phyloP scores from a whole-genome alignment of 1,284 basidiomycete genomes.

The Ceratobasidium sp. region DNA sequence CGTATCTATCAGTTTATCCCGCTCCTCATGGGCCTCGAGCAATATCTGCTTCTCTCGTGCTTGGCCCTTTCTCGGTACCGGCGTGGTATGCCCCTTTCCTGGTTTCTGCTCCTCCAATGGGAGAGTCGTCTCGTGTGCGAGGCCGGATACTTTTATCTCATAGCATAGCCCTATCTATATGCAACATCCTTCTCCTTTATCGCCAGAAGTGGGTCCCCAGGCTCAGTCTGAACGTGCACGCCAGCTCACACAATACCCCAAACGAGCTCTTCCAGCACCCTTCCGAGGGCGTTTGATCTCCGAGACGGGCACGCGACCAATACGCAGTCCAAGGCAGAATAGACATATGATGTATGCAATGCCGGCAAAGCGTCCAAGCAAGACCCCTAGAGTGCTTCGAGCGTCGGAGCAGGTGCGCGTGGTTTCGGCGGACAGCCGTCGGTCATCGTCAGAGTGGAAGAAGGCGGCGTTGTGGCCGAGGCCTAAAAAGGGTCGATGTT shows the following conservation, averaged over 20 bases:
- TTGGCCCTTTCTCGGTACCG: neutral
- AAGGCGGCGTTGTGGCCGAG: constrained; percentile 11
- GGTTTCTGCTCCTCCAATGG: neutral
- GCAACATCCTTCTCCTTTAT: constrained; percentile 1
- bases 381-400: constrained; percentile 53
- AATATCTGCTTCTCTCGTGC: constrained; percentile 14
- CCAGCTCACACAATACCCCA: constrained; percentile 59
- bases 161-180: constrained; percentile 32
- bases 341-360: constrained; percentile 62
- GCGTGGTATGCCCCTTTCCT: neutral
- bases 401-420: neutral
- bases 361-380: constrained; percentile 60
- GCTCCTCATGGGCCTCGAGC: constrained; percentile 14
- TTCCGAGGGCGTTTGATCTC: constrained; percentile 63
- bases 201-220: neutral
- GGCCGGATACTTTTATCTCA: constrained; percentile 13
- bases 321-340: constrained; percentile 65
- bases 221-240: constrained; percentile 7
- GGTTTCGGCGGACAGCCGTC: neutral
- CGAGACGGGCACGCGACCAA: constrained; percentile 65
- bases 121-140: constrained; percentile 2
- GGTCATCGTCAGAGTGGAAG: constrained; percentile 23
- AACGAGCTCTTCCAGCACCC: constrained; percentile 64
- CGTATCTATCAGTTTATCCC: constrained; percentile 1
- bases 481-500: constrained; percentile 21